phyloP scores from a whole-genome alignment of 306 rosid genomes.

The Begonia loranthoides region DNA sequence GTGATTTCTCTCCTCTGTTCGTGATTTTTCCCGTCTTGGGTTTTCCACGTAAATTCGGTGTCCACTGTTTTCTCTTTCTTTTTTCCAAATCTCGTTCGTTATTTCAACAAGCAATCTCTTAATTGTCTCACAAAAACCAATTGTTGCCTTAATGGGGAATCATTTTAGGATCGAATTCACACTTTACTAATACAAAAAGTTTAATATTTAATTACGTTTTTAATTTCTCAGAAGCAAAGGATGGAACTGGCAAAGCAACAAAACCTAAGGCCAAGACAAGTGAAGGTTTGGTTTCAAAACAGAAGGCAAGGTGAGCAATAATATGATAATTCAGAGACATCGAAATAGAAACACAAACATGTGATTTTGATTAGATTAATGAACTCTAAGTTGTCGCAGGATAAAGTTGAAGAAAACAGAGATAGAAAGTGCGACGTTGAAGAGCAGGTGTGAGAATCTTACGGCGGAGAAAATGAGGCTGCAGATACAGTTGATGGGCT shows the following conservation, averaged over 20 bases:
- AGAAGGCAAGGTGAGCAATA: slow-evolving; percentile 64
- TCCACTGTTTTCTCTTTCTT: too few relatives aligned
- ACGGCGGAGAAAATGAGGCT: slow-evolving; percentile 62
- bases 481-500: slow-evolving; percentile 78
- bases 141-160: too few relatives aligned
- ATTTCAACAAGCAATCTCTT: too few relatives aligned
- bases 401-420: slow-evolving; percentile 89
- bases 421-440: slow-evolving; percentile 67
- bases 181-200: background rate
- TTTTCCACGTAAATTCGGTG: too few relatives aligned
- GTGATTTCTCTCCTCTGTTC: too few relatives aligned
- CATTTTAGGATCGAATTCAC: background rate
- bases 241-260: slow-evolving; percentile 58
- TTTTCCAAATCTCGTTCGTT: too few relatives aligned
- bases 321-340: too few relatives aligned
- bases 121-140: too few relatives aligned
- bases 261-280: slow-evolving; percentile 69
- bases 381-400: slow-evolving; percentile 21
- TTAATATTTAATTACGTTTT: background rate
- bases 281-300: slow-evolving; percentile 93
- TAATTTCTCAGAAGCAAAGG: slow-evolving; percentile 47
- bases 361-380: too few relatives aligned
- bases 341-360: too few relatives aligned
- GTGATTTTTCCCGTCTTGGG: too few relatives aligned
- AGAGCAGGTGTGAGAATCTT: slow-evolving; percentile 56